Evolutionary conservation across 495 filamentous ascomycete genomes (phyloP).

Genomic region (Tuber umbilicatum): DNA sequence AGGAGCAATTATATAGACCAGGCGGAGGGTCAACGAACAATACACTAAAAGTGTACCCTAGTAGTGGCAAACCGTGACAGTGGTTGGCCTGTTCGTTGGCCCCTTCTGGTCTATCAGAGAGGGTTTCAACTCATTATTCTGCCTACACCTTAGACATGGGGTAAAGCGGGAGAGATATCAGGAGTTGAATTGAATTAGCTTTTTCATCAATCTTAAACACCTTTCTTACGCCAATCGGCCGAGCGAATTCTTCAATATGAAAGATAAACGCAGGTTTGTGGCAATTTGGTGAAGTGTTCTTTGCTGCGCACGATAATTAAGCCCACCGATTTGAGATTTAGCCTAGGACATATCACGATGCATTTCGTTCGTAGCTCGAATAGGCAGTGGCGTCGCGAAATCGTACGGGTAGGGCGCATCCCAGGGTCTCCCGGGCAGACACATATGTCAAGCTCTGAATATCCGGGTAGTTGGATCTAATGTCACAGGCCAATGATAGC

Average conservation of each 20-base stretch:
- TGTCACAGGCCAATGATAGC: neutral
- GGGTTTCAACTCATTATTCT: neutral
- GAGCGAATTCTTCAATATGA: neutral
- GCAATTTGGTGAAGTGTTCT: neutral
- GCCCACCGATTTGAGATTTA: neutral
- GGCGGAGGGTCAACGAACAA: too few species aligned
- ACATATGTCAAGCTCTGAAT: neutral
- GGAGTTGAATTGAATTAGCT: neutral
- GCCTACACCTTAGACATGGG: neutral
- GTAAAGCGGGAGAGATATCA: neutral
- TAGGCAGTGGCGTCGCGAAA: neutral
- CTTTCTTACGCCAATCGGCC: neutral
- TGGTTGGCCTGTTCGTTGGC: too few species aligned
- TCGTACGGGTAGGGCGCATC: neutral
- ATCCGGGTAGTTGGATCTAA: neutral
- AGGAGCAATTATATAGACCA: neutral
- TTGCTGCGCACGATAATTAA: neutral
- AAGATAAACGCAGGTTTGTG: neutral
- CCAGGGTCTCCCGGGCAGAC: neutral
- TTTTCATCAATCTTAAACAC: neutral
- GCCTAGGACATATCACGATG: neutral
- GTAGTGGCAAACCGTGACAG: too few species aligned
- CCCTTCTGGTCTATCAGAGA: too few species aligned
- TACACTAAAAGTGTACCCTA: too few species aligned
- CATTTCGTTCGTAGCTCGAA: neutral